Percentiles rank a stretch among this genome's conserved stretches.
phyloP scores from a whole-genome alignment of 306 rosid genomes.

The Trichosanthes cucumerina region DNA sequence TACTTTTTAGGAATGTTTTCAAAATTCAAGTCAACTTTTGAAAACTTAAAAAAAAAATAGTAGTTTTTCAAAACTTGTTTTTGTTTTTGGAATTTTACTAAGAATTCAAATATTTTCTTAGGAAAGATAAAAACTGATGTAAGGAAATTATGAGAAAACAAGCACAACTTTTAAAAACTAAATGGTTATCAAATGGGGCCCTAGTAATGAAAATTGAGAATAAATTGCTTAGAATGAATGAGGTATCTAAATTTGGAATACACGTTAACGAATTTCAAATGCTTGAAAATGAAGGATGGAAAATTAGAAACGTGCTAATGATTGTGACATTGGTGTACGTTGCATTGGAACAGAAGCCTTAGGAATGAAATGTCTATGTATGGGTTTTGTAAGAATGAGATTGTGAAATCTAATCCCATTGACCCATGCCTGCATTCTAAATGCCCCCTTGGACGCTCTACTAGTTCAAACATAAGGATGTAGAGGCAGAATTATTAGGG shows the following conservation, averaged over 20 bases:
- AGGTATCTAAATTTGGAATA: background rate
- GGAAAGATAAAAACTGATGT: no score
- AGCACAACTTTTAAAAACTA: no score
- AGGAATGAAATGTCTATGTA: background rate
- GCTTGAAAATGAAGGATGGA: background rate
- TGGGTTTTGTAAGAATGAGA: background rate
- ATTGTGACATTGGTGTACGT: background rate
- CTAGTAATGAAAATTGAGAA: background rate
- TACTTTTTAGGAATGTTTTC: no score
- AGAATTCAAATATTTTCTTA: no score
- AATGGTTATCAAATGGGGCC: no score
- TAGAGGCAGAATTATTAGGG: constrained; percentile 5
- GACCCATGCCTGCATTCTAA: background rate
- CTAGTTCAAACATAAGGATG: background rate
- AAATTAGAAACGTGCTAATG: background rate
- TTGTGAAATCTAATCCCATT: background rate
- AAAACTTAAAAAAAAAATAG: no score
- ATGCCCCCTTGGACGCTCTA: background rate
- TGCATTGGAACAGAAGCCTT: background rate
- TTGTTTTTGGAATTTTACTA: no score
- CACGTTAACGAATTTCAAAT: background rate
- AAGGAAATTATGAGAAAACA: no score
- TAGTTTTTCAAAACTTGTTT: no score
- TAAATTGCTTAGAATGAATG: background rate
- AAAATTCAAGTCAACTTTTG: no score